Base-by-base conservation (phyloP, 495 filamentous ascomycete species). In the Echria macrotheca region DNA sequence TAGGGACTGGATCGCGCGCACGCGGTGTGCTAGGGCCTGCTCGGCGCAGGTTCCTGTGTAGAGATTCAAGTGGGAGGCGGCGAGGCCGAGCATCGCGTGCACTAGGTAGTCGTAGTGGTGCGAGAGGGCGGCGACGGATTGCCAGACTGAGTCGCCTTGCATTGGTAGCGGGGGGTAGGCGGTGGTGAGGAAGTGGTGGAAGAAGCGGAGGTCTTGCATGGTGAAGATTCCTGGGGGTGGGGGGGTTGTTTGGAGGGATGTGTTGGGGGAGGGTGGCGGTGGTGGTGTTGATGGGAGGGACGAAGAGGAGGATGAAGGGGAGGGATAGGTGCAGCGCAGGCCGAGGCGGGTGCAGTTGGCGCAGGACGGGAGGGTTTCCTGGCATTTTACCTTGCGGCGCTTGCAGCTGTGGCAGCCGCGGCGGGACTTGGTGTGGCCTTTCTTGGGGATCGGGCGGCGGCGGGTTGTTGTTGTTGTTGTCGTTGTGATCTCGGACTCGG, bases 331-430 rank as follows among this genome's bases (percentile, higher is more conserved):
- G 66, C 78, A 80, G 15, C 49, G 33, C 31, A 82, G 51, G 2
- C 70, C 72, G 19, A 74, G 66, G 41, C 72, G 68, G n/a, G 56
- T 55, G 61, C 78, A 82, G 64, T 79, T 69, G 43, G 63, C 50
- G 59, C 78, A 80, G 23, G 67, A 57, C 21, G 78, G 77, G 3
- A 57, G 63, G 15, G 63, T 72, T 55, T 80, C 77, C 41, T 72
- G 71, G 59, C 77, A 80, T 56, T 74, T 82, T 51, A 82, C 77
- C 54, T 69, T 74, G n/a, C 77, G 60, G 2, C 61, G 56, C 53
- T 82, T 82, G 68, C 79, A 82, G 59, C 70, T 73, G 50, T 69
- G 69, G 55, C 78, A 82, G 2, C 78, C 78, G 7, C 66, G 62
- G 5, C 78, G 65, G 5, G 77, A 80, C 50, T 82, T 80, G 38